Evolutionary conservation across 2,329 filamentous ascomycete species (phyloP).

Genomic region (Alternaria panax): DNA sequence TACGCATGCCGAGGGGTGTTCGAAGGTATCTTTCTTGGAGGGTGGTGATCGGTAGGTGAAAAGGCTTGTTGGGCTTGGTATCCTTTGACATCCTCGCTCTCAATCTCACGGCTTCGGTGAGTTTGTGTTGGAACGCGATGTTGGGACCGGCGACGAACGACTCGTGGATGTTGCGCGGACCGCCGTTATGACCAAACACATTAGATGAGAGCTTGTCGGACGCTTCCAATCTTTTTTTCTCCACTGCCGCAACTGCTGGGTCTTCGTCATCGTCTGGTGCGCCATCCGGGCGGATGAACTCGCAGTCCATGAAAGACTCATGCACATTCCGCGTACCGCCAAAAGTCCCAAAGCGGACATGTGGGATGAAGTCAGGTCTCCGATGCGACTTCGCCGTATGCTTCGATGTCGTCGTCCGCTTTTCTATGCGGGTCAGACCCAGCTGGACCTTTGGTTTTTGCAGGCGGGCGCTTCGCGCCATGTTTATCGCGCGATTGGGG

Average conservation of each 20-base stretch:
- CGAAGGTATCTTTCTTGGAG: too few species aligned
- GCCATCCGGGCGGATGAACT: neutral
- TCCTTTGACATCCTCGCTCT: neutral
- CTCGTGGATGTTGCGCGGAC: neutral
- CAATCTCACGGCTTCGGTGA: too few species aligned
- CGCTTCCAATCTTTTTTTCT: neutral
- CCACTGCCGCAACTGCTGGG: neutral
- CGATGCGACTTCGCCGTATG: neutral
- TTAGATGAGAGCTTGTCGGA: neutral
- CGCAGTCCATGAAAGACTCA: neutral
- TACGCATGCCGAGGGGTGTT: too few species aligned
- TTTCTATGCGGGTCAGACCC: neutral
- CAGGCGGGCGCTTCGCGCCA: neutral
- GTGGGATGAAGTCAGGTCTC: neutral
- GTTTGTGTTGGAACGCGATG: neutral
- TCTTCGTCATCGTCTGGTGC: neutral
- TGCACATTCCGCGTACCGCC: accelerated
- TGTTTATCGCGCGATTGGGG: neutral
- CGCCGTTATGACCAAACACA: neutral
- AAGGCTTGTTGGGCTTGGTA: neutral
- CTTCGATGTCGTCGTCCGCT: neutral
- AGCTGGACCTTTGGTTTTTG: neutral
- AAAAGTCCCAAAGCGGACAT: neutral
- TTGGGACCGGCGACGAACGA: neutral
- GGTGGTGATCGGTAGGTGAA: neutral